Evolutionary conservation across 257 asterid genomes (phyloP).

Genomic region (Ophiorrhiza pumila): DNA sequence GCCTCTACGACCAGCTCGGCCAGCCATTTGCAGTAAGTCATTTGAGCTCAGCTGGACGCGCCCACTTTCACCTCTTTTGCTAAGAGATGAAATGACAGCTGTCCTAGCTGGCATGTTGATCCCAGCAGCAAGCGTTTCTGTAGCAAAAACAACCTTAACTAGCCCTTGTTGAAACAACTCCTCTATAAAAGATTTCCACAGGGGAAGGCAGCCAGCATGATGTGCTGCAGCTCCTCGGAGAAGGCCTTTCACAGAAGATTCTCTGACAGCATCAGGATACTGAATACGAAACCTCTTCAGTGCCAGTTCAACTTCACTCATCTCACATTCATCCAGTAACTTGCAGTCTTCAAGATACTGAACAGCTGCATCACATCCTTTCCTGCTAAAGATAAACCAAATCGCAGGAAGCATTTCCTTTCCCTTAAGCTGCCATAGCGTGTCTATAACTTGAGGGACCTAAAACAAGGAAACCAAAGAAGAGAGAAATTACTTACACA

Average conservation of each 20-base stretch:
- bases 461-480: conserved; percentile 14
- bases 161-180: conserved; percentile 90
- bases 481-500: not conserved
- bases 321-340: conserved; percentile 82
- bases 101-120: conserved; percentile 99
- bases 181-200: conserved; percentile 94
- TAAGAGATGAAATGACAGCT: conserved; percentile 88
- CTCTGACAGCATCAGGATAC: conserved; percentile 95
- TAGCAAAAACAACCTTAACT: conserved; percentile 95
- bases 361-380: conserved; percentile 99
- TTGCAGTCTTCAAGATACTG: conserved; percentile 74
- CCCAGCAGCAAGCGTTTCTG: conserved; percentile 99
- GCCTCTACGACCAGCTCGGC: conserved; percentile 99
- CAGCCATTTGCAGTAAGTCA: conserved; percentile 97
- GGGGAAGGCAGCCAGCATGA: conserved; percentile 99
- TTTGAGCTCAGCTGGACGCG: conserved; percentile 73
- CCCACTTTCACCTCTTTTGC: conserved; percentile 89
- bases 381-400: conserved; percentile 98
- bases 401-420: conserved; percentile 97
- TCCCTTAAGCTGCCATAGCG: conserved; percentile 78
- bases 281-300: conserved; percentile 71
- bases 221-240: conserved; percentile 96
- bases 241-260: conserved; percentile 83
- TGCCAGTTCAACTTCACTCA: conserved; percentile 85
- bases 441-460: conserved; percentile 96